These are phyloP conservation scores for Pyronema omphalodes DNA, from an alignment of 495 filamentous ascomycete species.

Conservation along the genomic window DNA sequence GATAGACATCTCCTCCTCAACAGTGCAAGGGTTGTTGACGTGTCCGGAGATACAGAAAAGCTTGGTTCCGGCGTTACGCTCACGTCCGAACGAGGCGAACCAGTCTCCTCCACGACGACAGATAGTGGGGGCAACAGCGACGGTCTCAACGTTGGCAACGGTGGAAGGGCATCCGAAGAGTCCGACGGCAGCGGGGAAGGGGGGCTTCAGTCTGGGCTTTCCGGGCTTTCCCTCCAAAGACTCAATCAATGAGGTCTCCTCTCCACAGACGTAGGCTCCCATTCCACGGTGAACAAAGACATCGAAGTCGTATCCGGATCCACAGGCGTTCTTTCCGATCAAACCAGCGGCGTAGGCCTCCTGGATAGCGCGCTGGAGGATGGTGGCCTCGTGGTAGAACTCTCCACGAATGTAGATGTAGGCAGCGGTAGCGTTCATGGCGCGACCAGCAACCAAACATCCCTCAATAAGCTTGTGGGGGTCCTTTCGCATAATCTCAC, in stretches of 20 bases:
- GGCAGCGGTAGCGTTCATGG: conserved; percentile 94
- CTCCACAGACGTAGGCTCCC: conserved; percentile 93
- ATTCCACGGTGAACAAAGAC: conserved; percentile 91
- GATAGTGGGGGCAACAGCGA: conserved; percentile 91
- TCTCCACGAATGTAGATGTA: conserved; percentile 99
- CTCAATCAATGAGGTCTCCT: conserved; percentile 95
- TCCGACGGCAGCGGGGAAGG: conserved; percentile 92
- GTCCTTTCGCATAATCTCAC: conserved; percentile 99
- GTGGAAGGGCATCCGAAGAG: conserved; percentile 95
- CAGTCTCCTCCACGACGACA: conserved; percentile 78
- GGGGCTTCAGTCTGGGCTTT: conserved; percentile 94
- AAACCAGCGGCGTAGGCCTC: conserved; percentile 86
- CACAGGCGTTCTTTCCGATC: conserved; percentile 96
- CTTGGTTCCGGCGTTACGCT: conserved; percentile 91
- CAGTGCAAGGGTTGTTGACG: conserved; percentile 94
- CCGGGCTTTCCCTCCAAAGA: conserved; percentile 95
- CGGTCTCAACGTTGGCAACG: conserved; percentile 92
- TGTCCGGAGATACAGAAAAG: conserved; percentile 97
- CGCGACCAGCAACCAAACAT: conserved; percentile 85
- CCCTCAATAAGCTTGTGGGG: conserved; percentile 97
- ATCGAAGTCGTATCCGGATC: conserved; percentile 92
- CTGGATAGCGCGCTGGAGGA: conserved; percentile 86
- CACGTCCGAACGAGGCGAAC: conserved; percentile 85
- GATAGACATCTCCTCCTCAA: conserved; percentile 98
- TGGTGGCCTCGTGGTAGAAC: conserved; percentile 91